A percentile compares a stretch with the other conserved stretches of the same genome.
These are phyloP conservation scores for Acanthamoeba castellanii DNA, from an alignment of 208 protist genomes.

Conservation along the genomic window DNA sequence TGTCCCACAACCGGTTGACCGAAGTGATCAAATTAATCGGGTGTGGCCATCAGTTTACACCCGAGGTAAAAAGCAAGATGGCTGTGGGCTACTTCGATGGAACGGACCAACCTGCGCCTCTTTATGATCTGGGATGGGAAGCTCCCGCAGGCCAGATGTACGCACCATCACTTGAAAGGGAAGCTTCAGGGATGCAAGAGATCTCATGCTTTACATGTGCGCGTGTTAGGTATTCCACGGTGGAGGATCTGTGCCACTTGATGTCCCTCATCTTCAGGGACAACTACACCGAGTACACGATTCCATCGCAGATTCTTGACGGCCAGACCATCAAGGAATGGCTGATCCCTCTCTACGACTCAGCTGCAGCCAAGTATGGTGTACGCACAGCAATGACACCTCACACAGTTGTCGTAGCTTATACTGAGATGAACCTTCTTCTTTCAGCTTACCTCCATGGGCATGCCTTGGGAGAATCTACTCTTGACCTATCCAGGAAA, in stretches of 20 bases:
- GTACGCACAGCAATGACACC: neutral
- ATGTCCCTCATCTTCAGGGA: neutral
- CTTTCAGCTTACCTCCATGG: neutral
- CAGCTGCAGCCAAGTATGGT: neutral
- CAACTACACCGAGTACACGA: neutral
- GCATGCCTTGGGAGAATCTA: neutral
- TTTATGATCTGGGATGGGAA: neutral
- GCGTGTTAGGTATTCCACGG: neutral
- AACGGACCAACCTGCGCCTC: neutral
- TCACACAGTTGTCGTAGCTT: neutral
- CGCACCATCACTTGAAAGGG: neutral
- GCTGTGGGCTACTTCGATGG: neutral
- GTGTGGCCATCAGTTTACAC: neutral
- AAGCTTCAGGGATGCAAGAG: no score
- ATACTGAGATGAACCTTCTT: neutral
- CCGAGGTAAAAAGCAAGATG: neutral
- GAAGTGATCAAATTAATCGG: neutral
- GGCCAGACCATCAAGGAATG: neutral
- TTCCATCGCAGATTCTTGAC: slow-evolving; percentile 15
- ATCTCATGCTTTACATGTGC: no score
- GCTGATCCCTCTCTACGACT: neutral
- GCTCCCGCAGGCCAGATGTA: slow-evolving; percentile 11
- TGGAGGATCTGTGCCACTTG: slow-evolving; percentile 4
- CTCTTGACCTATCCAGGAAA: neutral
- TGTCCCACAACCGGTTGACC: neutral